Conservation (phyloP, 1,139 yeast genomes). For the Scheffersomyces stambukii region DNA sequence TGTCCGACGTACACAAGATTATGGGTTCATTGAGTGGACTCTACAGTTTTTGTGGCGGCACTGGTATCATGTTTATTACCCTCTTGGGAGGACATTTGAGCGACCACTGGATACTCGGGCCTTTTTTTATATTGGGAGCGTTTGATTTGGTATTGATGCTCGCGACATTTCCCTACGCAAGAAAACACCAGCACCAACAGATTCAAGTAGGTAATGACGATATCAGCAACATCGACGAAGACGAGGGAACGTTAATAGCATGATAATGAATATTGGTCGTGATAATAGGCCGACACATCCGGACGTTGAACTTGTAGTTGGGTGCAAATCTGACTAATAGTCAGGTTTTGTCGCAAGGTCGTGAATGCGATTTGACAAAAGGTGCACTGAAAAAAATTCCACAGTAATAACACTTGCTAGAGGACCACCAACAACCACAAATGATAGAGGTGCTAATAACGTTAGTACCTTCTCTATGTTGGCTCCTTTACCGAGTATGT, state of each 20-base stretch:
- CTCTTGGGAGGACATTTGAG: slow-evolving; percentile 61
- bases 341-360: too few species aligned
- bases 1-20: slow-evolving; percentile 19
- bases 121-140: slow-evolving; percentile 51
- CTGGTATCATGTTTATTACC: slow-evolving; percentile 61
- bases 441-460: slow-evolving; percentile 42
- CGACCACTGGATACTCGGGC: slow-evolving; percentile 55
- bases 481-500: slow-evolving; percentile 40
- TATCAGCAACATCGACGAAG: too few species aligned
- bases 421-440: slow-evolving; percentile 9
- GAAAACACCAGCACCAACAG: background rate
- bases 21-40: slow-evolving; percentile 70
- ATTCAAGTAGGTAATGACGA: too few species aligned
- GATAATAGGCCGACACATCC: too few species aligned
- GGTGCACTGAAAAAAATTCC: too few species aligned
- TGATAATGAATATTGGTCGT: too few species aligned
- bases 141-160: slow-evolving; percentile 25
- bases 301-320: too few species aligned
- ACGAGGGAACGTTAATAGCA: too few species aligned
- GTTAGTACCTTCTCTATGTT: slow-evolving; percentile 38
- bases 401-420: too few species aligned
- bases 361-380: too few species aligned
- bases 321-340: too few species aligned
- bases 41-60: slow-evolving; percentile 61
- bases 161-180: background rate